Evolutionary conservation across 306 rosid species (phyloP).

Genomic region (Corylus heterophylla): DNA sequence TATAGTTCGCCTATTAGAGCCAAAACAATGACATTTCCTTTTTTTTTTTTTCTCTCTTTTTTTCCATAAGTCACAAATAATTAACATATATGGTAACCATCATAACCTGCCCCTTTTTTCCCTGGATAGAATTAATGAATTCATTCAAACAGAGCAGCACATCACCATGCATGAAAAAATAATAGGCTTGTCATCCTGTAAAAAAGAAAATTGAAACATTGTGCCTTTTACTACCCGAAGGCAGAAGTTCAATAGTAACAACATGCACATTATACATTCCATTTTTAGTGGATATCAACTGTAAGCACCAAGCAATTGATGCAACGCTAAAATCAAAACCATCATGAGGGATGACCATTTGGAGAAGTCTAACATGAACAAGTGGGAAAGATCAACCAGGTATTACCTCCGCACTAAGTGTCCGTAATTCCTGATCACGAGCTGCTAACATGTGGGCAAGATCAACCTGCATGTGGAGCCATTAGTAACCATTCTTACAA

Average conservation of each 20-base stretch:
- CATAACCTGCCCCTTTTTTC: not conserved
- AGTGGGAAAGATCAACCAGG: constrained; percentile 11
- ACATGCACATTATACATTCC: not conserved
- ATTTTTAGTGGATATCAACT: not conserved
- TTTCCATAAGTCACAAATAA: not conserved
- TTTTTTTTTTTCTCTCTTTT: too few relatives aligned
- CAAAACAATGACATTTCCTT: not conserved
- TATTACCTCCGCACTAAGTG: constrained; percentile 92
- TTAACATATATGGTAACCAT: not conserved
- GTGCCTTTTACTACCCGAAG: not conserved
- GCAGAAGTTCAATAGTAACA: not conserved
- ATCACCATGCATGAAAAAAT: not conserved
- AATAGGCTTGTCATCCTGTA: not conserved
- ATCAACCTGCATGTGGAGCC: constrained; percentile 75
- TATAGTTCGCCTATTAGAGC: not conserved
- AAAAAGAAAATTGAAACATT: not conserved
- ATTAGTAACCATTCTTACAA: constrained; percentile 3
- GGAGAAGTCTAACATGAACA: not conserved
- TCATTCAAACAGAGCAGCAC: not conserved
- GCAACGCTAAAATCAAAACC: not conserved
- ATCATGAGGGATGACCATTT: not conserved
- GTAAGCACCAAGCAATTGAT: not conserved
- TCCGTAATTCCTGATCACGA: constrained; percentile 96
- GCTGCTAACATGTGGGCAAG: constrained; percentile 96
- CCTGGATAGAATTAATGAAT: not conserved